A percentile compares a stretch with the other conserved stretches of the same genome.
These are phyloP conservation scores for Neurospora sp. DNA, from an alignment of 2,329 filamentous ascomycete species.

Conservation along the genomic window DNA sequence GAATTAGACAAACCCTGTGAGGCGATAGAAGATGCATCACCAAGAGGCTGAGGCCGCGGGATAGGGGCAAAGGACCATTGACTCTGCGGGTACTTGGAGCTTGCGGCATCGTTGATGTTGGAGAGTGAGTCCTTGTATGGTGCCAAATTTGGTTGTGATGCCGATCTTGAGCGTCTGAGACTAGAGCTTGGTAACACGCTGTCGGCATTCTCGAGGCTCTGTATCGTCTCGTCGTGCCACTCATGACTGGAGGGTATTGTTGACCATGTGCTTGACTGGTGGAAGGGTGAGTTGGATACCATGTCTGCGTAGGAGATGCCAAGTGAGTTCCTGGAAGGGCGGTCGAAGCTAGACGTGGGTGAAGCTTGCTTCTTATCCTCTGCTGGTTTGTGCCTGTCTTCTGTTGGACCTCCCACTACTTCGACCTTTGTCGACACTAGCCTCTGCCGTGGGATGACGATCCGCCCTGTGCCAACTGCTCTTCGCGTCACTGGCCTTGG, in stretches of 20 bases:
- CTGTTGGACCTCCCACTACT: neutral
- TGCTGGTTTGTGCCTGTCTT: neutral
- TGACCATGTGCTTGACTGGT: conserved; percentile 26
- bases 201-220: conserved; percentile 4
- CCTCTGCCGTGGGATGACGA: neutral
- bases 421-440: neutral
- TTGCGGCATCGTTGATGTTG: neutral
- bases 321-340: conserved; percentile 11
- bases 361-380: neutral
- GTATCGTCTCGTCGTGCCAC: conserved; percentile 12
- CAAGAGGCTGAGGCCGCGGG: neutral
- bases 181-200: neutral
- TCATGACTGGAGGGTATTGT: conserved; percentile 9
- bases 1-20: neutral
- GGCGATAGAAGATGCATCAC: neutral
- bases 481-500: neutral
- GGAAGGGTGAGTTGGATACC: conserved; percentile 26
- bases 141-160: conserved; percentile 10
- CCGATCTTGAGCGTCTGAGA: neutral
- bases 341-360: neutral
- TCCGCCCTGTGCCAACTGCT: conserved; percentile 2
- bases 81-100: neutral
- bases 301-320: conserved; percentile 26
- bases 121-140: neutral
- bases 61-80: neutral